phyloP scores from a whole-genome alignment of 768 basidiomycete species.

The Lactifluus volemus region DNA sequence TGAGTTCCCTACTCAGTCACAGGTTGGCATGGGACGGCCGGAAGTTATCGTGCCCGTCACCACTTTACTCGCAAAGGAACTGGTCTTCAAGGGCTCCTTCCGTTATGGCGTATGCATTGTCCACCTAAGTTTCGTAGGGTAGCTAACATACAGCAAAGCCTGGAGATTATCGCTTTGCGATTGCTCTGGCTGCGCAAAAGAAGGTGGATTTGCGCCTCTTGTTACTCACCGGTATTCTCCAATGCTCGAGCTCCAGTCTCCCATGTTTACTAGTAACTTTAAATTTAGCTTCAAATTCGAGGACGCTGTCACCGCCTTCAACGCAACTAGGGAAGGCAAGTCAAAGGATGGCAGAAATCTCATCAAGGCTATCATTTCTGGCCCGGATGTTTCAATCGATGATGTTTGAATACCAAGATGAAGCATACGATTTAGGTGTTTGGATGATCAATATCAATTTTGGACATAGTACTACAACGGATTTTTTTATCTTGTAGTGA shows the following conservation, averaged over 20 bases:
- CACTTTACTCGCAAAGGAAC: conserved; percentile 64
- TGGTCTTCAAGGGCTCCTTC: conserved; percentile 86
- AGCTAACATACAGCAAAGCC: conserved; percentile 35
- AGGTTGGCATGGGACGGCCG: conserved; percentile 84
- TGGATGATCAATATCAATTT: neutral
- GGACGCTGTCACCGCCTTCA: conserved; percentile 72
- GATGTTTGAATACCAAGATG: conserved; percentile 25
- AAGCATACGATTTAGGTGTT: neutral
- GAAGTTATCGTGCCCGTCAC: conserved; percentile 69
- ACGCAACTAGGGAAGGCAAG: conserved; percentile 70
- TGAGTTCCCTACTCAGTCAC: conserved; percentile 24
- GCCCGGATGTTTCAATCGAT: conserved; percentile 51
- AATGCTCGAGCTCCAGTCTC: neutral
- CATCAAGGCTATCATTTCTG: conserved; percentile 86
- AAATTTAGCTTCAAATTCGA: conserved; percentile 58
- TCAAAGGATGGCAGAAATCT: conserved; percentile 80
- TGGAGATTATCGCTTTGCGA: conserved; percentile 79
- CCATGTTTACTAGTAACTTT: neutral
- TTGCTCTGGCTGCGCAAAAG: conserved; percentile 74
- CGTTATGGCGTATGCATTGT: conserved; percentile 58
- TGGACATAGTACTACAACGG: too few species aligned
- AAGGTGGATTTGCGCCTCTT: conserved; percentile 81
- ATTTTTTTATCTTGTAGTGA: neutral
- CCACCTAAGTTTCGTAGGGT: neutral
- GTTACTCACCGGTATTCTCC: conserved; percentile 73